Evolutionary conservation across 495 filamentous ascomycete genomes (phyloP).

Genomic region (Aspergillus sclerotioniger): DNA sequence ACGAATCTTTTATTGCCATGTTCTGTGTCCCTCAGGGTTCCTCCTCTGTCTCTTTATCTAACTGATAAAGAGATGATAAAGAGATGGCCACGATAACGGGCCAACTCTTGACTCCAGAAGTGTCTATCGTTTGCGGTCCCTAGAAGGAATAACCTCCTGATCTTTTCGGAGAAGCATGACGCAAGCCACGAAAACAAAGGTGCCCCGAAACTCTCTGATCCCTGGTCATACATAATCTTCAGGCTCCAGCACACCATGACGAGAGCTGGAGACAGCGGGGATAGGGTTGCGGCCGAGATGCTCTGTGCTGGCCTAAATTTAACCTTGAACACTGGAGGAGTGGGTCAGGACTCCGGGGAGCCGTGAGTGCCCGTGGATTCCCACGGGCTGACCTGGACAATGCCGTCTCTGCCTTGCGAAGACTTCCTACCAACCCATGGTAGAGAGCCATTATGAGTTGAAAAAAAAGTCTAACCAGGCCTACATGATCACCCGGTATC

Average conservation of each 20-base stretch:
- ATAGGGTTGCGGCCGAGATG: neutral
- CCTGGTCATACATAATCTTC: too few relatives aligned
- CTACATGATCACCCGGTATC: neutral
- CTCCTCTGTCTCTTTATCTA: too few relatives aligned
- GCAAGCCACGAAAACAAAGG: too few relatives aligned
- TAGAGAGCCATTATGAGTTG: neutral
- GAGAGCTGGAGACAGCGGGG: neutral
- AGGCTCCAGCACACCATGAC: neutral
- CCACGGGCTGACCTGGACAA: neutral
- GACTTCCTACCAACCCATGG: neutral
- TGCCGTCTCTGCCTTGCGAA: neutral
- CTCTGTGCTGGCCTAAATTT: neutral
- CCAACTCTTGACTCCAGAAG: too few relatives aligned
- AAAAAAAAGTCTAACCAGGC: neutral
- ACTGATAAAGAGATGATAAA: too few relatives aligned
- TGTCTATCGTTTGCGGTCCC: too few relatives aligned
- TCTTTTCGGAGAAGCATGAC: too few relatives aligned
- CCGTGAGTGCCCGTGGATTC: neutral
- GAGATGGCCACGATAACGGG: too few relatives aligned
- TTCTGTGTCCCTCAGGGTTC: too few relatives aligned
- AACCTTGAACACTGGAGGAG: neutral
- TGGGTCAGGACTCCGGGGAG: neutral
- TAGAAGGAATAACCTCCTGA: too few relatives aligned
- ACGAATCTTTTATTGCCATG: too few relatives aligned
- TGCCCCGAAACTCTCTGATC: too few relatives aligned